These are phyloP conservation scores for Talaromyces sp. DNA, from an alignment of 2,329 filamentous ascomycete species.

Conservation along the genomic window DNA sequence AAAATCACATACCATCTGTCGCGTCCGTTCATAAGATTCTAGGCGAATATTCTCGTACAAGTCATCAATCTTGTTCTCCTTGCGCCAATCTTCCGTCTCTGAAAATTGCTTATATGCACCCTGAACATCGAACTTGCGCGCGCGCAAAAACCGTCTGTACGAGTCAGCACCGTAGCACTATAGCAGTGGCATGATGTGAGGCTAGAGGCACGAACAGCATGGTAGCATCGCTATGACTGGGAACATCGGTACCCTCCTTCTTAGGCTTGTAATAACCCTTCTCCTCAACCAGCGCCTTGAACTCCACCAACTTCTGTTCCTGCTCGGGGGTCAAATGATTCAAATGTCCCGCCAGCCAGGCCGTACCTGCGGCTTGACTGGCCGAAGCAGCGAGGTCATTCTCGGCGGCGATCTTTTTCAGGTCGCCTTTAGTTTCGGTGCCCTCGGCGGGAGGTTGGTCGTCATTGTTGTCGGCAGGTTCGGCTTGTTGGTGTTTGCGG, in stretches of 20 bases:
- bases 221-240: constrained; percentile 48
- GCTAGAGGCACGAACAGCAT: constrained; percentile 41
- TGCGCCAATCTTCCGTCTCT: constrained; percentile 83
- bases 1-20: constrained; percentile 58
- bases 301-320: constrained; percentile 62
- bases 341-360: constrained; percentile 62
- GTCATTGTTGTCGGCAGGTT: background rate
- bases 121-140: constrained; percentile 71
- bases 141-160: constrained; percentile 74
- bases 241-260: constrained; percentile 29
- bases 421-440: constrained; percentile 19
- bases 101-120: constrained; percentile 82
- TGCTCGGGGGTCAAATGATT: constrained; percentile 71
- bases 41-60: constrained; percentile 85
- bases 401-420: constrained; percentile 29
- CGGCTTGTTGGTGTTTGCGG: constrained; percentile 10
- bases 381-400: constrained; percentile 37
- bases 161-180: background rate
- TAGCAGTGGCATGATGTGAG: background rate
- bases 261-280: constrained; percentile 52
- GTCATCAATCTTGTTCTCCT: constrained; percentile 70
- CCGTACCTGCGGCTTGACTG: constrained; percentile 34
- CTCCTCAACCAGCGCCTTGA: constrained; percentile 66
- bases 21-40: constrained; percentile 74
- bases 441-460: constrained; percentile 20